Evolutionary conservation across 495 filamentous ascomycete genomes (phyloP), one percentile per base, ranked within the genome.

Genomic region (Neurospora sp.): DNA sequence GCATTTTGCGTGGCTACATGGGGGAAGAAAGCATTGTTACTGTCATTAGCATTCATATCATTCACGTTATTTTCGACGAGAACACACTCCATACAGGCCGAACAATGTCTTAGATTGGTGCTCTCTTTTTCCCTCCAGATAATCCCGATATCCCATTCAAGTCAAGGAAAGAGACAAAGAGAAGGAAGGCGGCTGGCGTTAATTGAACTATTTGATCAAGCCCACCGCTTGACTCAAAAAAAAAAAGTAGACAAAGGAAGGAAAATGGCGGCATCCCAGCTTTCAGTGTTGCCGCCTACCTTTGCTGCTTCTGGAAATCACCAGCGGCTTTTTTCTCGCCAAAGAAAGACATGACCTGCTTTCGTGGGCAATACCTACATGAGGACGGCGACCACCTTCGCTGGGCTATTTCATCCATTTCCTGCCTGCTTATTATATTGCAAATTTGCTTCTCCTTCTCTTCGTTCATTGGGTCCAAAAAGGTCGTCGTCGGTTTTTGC

Each of bases 21-120:
- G 24, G 24, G 48, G 48, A 15, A 59, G 45, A 72, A 71, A 62
- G 54, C 70, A 72, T 73, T 73, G 74, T 75, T 72, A 39, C 39
- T 4, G 48, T 42, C 36, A 71, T 17, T 69, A 36, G 70, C 17
- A 43, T 39, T 66, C 54, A 34, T 34, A 2, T 66, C 54, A 66
- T 66, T 34, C 15, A 66, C 28, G 28, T 66, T 17, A 28, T 62
- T 62, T 62, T 62, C 54, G 54, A 62, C 54, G 54, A 62, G 13
- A 62, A 34, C 3, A 45, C 19, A 28, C 3, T 8, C 19, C 42
- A 45, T 4, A 45, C 42, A 45, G 54, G 6, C 54, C 54, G 7
- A 66, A 66, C 54, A 66, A 66, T 66, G 54, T 66, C 28, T 34
- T 66, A 9, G 15, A 34, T 66, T 66, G 28, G 54, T 19, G 48